These are phyloP conservation scores for Talaromyces borbonicus DNA, from an alignment of 495 filamentous ascomycete species.

Conservation along the genomic window DNA sequence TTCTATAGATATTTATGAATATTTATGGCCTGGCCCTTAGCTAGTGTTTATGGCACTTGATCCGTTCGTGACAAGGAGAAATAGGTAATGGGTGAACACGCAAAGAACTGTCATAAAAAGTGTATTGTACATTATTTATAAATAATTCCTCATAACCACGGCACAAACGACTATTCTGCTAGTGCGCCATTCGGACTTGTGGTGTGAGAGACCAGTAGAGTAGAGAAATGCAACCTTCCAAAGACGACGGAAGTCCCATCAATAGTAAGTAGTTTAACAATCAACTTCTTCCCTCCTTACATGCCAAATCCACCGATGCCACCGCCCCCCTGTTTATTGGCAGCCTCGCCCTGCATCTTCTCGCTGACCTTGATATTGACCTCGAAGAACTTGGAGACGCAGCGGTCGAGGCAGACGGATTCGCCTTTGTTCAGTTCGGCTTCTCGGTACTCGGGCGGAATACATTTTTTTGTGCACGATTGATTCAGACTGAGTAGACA, in stretches of 20 bases:
- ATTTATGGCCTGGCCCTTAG: background rate
- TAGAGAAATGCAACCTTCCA: background rate
- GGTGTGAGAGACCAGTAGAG: constrained; percentile 1
- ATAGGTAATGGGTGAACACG: too few species aligned
- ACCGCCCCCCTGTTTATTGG: constrained; percentile 32
- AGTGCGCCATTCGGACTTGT: background rate
- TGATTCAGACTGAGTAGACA: constrained; percentile 56
- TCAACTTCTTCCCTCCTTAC: too few species aligned
- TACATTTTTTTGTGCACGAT: constrained; percentile 86
- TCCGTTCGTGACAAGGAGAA: too few species aligned
- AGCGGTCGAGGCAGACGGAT: constrained; percentile 93
- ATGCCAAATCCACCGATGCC: constrained; percentile 40
- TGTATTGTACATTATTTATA: constrained; percentile 9
- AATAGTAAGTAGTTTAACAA: too few species aligned
- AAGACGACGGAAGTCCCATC: background rate
- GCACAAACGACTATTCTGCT: too few species aligned
- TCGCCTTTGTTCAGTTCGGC: constrained; percentile 96
- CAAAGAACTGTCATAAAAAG: constrained; percentile 12
- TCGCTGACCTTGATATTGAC: constrained; percentile 88
- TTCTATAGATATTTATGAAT: constrained; percentile 1
- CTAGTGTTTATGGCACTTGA: background rate
- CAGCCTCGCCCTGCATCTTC: constrained; percentile 65
- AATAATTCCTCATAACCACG: constrained; percentile 6
- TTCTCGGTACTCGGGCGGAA: constrained; percentile 86
- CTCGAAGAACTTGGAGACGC: constrained; percentile 95